phyloP scores from a whole-genome alignment of 2,329 filamentous ascomycete species.

The Cladorrhinum sp. region DNA sequence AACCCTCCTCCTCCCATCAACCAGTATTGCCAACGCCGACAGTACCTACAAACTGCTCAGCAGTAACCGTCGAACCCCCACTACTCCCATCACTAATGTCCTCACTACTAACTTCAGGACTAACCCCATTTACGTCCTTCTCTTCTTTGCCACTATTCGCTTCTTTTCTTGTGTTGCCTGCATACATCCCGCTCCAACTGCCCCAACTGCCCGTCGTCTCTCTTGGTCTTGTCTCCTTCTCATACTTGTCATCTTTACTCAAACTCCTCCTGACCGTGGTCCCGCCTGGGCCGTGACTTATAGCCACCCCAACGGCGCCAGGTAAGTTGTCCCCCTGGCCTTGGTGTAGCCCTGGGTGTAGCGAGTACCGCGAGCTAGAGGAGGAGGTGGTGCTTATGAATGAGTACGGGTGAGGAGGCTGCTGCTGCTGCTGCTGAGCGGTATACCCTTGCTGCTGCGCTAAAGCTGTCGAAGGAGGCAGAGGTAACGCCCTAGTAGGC shows the following conservation, averaged over 20 bases:
- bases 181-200: constrained; percentile 16
- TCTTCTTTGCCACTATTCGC: background rate
- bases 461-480: constrained; percentile 30
- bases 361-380: no score
- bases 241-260: no score
- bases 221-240: constrained; percentile 5
- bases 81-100: background rate
- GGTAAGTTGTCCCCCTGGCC: no score
- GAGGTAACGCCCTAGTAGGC: constrained; percentile 43
- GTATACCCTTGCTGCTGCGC: background rate
- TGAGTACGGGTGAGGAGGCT: background rate
- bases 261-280: no score
- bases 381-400: no score
- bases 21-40: no score
- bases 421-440: background rate
- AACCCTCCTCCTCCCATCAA: background rate
- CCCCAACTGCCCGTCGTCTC: constrained; percentile 15
- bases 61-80: constrained; percentile 8
- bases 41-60: no score
- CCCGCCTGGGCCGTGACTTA: no score
- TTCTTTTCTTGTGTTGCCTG: background rate
- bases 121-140: background rate
- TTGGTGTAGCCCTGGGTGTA: no score
- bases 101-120: background rate
- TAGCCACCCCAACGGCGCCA: no score